Evolutionary conservation across 345 rosid genomes (phyloP), one percentile per base, ranked within the genome.

Genomic region (Excoecaria agallocha): DNA sequence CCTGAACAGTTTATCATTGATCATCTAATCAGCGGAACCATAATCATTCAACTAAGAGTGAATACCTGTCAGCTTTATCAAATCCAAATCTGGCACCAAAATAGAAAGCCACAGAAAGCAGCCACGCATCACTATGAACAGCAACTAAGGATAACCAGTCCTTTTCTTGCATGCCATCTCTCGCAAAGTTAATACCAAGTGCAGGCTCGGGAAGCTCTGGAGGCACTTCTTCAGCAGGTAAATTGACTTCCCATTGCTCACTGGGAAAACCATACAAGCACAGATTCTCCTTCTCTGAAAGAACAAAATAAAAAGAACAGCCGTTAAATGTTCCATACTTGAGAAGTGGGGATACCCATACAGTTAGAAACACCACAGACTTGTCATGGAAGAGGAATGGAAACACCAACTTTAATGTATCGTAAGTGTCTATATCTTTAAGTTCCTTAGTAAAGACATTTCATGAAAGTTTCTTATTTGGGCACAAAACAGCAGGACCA

Each of bases 121-220:
- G 83, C 97, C 96, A 92, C 2, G 90, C 86, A 77, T 92, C 96
- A 73, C 97, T 88, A 58, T 92, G 97, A 75, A 88, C 93, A 82
- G 97, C 86, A 74, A 92, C 92, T 59, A 90, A 84, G 70, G 96
- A 84, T 69, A 92, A 70, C 97, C 97, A 92, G 66, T 90, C 96
- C 81, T 87, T 90, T 78, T 84, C 90, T 77, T 76, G 85, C 93
- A 90, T 89, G 38, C 94, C 97, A 76, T 92, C 96, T 81, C 96
- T 85, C 7, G 96, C 91, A 75, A 92, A 89, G 84, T 92, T 92
- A 74, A 92, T 92, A 70, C 97, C 97, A 43, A 92, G 83, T 13
- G 91, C 94, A 74, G 97, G 97, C 78, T 92, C 97, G 3, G 97
- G 97, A 49, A 92, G 88, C 88, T 92, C 97, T 0, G 97, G 93